Conservation (phyloP, 352 stramenopile genomes). For the Plasmopara viticola region DNA sequence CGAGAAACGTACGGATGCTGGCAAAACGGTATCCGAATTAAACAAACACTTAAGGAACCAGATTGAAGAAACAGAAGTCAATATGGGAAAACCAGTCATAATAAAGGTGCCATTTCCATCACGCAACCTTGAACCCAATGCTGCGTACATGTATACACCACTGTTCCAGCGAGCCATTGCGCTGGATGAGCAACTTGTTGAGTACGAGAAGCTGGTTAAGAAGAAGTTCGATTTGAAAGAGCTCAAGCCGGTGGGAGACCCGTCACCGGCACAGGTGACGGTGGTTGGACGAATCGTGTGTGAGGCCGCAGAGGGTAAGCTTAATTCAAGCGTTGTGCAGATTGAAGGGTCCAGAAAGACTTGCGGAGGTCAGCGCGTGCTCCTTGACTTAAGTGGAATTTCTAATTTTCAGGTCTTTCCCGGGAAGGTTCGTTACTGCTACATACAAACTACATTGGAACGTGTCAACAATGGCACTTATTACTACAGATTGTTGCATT, state of each 20-base stretch:
- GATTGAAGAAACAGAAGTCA: constrained; percentile 19
- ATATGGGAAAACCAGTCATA: constrained; percentile 13
- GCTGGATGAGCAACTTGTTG: constrained; percentile 66
- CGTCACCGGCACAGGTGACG: constrained; percentile 64
- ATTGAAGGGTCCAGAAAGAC: constrained; percentile 78
- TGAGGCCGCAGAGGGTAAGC: constrained; percentile 74
- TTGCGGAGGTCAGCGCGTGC: constrained; percentile 72
- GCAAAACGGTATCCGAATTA: constrained; percentile 74
- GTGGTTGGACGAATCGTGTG: constrained; percentile 81
- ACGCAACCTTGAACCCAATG: constrained; percentile 50
- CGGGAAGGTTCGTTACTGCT: constrained; percentile 49
- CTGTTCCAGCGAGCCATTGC: constrained; percentile 69
- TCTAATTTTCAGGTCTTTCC: constrained; percentile 75
- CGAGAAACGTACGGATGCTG: constrained; percentile 68
- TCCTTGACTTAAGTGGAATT: constrained; percentile 65
- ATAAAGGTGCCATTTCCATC: constrained; percentile 44
- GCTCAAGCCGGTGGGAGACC: constrained; percentile 61
- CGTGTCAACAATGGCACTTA: constrained; percentile 3
- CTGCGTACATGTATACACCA: constrained; percentile 82
- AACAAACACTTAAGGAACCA: constrained; percentile 67
- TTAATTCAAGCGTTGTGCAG: constrained; percentile 78
- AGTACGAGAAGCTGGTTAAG: constrained; percentile 75
- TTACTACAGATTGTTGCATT: constrained; percentile 63
- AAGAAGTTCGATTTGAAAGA: constrained; percentile 53
- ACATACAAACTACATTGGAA: background rate